These are phyloP conservation scores for Aspergillus taichungensis DNA, from an alignment of 495 filamentous ascomycete genomes.

Conservation along the genomic window DNA sequence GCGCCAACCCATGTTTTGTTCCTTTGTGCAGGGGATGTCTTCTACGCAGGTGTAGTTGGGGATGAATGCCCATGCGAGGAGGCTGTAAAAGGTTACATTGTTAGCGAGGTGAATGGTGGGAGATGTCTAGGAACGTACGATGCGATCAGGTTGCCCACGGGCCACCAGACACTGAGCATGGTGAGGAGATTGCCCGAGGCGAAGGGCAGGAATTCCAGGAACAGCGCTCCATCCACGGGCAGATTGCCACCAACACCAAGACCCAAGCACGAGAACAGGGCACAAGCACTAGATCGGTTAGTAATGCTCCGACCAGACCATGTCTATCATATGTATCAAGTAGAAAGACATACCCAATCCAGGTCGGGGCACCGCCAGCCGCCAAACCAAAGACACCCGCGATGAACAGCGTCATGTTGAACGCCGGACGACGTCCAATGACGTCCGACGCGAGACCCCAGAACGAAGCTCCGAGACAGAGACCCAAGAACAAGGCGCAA, in stretches of 20 bases:
- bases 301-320: slow-evolving; percentile 3
- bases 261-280: slow-evolving; percentile 41
- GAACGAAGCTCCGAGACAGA: slow-evolving; percentile 50
- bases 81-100: slow-evolving; percentile 21
- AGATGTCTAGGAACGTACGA: slow-evolving; percentile 12
- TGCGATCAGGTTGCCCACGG: slow-evolving; percentile 46
- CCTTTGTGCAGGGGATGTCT: slow-evolving; percentile 40
- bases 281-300: slow-evolving; percentile 19
- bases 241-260: slow-evolving; percentile 54
- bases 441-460: slow-evolving; percentile 53
- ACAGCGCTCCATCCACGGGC: slow-evolving; percentile 49
- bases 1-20: slow-evolving; percentile 73
- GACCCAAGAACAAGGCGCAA: slow-evolving; percentile 45
- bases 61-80: slow-evolving; percentile 50
- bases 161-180: slow-evolving; percentile 53
- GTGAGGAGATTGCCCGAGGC: slow-evolving; percentile 45
- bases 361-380: slow-evolving; percentile 42
- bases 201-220: slow-evolving; percentile 51
- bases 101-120: slow-evolving; percentile 1
- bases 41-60: slow-evolving; percentile 41
- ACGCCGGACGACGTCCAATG: slow-evolving; percentile 49
- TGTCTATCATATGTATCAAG: too few species aligned
- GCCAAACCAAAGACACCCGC: slow-evolving; percentile 47
- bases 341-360: slow-evolving; percentile 35
- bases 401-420: slow-evolving; percentile 50